These are phyloP conservation scores for Trichoderma hamatum DNA, from an alignment of 2,329 filamentous ascomycete genomes.

Conservation along the genomic window DNA sequence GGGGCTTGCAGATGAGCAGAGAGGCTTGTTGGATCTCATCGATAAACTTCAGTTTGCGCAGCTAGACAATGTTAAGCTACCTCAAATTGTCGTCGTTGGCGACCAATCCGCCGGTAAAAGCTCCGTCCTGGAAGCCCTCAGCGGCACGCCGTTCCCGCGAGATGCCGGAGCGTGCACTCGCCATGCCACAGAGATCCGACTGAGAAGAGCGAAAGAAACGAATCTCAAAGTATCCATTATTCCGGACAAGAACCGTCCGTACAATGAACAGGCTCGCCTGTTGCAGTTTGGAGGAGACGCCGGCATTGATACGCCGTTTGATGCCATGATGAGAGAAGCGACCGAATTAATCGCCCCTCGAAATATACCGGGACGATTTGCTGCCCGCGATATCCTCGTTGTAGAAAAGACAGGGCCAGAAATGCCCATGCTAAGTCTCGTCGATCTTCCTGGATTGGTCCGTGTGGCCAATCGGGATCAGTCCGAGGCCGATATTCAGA, in stretches of 20 bases:
- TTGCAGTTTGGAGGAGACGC: slow-evolving; percentile 53
- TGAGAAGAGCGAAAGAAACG: slow-evolving; percentile 52
- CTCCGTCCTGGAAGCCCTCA: slow-evolving; percentile 65
- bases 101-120: slow-evolving; percentile 68
- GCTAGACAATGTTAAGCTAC: slow-evolving; percentile 56
- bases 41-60: slow-evolving; percentile 58
- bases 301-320: slow-evolving; percentile 50
- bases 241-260: slow-evolving; percentile 53
- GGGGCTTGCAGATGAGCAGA: slow-evolving; percentile 57
- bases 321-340: slow-evolving; percentile 54
- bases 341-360: slow-evolving; percentile 55
- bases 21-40: slow-evolving; percentile 59
- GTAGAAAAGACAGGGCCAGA: slow-evolving; percentile 63
- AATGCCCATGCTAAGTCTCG: slow-evolving; percentile 62
- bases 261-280: slow-evolving; percentile 52
- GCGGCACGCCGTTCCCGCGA: slow-evolving; percentile 62
- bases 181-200: slow-evolving; percentile 62
- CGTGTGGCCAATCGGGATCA: slow-evolving; percentile 57
- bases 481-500: slow-evolving; percentile 54
- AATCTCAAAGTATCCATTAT: slow-evolving; percentile 57
- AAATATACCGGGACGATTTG: slow-evolving; percentile 55
- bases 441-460: slow-evolving; percentile 64
- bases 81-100: slow-evolving; percentile 66
- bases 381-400: slow-evolving; percentile 57
- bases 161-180: slow-evolving; percentile 64